A percentile compares a stretch with the other conserved stretches of the same genome.
Conservation (phyloP, 805 yeast species). For the Spathaspora girioi region DNA sequence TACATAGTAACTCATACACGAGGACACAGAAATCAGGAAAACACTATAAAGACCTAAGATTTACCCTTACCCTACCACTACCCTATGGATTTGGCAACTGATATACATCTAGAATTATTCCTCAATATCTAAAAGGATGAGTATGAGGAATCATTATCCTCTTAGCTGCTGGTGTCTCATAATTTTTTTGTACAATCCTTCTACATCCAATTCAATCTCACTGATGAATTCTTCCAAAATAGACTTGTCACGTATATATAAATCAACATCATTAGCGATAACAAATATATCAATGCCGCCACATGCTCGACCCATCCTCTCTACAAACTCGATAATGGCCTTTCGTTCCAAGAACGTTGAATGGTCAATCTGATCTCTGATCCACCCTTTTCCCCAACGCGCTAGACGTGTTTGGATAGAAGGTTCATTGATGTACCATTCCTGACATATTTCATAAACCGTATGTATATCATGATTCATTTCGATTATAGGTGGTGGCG, state of each 20-base stretch:
- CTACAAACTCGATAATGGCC: slow-evolving; percentile 10
- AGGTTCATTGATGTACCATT: slow-evolving; percentile 9
- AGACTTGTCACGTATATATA: slow-evolving; percentile 10
- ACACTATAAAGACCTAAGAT: no score
- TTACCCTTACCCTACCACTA: no score
- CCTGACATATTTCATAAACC: slow-evolving; percentile 12
- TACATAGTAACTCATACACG: background rate
- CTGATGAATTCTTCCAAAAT: slow-evolving; percentile 11
- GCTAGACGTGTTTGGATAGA: slow-evolving; percentile 6
- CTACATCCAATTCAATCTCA: slow-evolving; percentile 10
- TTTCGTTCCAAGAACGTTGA: slow-evolving; percentile 10
- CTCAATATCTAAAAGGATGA: no score
- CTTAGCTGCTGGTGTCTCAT: slow-evolving; percentile 7
- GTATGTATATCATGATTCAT: slow-evolving; percentile 11
- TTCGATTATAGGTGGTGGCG: slow-evolving; percentile 7
- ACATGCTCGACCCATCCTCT: slow-evolving; percentile 8
- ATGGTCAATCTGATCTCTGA: slow-evolving; percentile 12
- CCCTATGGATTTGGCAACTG: no score
- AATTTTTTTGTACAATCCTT: slow-evolving; percentile 9
- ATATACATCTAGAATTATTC: no score
- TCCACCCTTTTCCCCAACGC: slow-evolving; percentile 10
- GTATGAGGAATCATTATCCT: background rate
- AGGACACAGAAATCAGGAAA: background rate
- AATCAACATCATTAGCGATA: slow-evolving; percentile 11
- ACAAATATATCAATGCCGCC: slow-evolving; percentile 7